Percentiles rank a stretch among this genome's conserved stretches.
Evolutionary conservation across 768 basidiomycete species (phyloP).

Genomic region (Baorangia bicolor): DNA sequence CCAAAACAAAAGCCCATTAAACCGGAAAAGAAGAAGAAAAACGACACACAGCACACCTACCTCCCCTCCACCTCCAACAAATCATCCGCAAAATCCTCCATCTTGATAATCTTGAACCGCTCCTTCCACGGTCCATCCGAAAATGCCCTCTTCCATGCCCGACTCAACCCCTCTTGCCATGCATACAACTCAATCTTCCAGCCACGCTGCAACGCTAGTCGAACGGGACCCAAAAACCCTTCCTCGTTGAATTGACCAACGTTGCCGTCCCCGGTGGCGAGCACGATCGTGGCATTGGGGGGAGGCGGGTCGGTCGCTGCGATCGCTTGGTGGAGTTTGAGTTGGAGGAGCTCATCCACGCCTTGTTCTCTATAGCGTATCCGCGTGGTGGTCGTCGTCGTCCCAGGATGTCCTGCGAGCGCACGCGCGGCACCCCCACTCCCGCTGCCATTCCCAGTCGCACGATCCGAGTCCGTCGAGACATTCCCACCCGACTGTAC

Average conservation of each 20-base stretch:
- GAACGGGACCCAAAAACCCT: slow-evolving; percentile 86
- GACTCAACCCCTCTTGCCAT: slow-evolving; percentile 83
- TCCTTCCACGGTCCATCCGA: slow-evolving; percentile 46
- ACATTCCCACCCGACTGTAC: slow-evolving; percentile 21
- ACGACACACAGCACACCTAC: slow-evolving; percentile 7
- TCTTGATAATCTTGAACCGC: slow-evolving; percentile 54
- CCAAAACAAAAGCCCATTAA: not conserved
- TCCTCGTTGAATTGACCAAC: slow-evolving; percentile 91
- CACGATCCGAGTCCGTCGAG: slow-evolving; percentile 29
- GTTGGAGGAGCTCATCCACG: slow-evolving; percentile 91
- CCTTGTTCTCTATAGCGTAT: slow-evolving; percentile 85
- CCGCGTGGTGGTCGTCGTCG: slow-evolving; percentile 32
- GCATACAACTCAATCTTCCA: slow-evolving; percentile 96
- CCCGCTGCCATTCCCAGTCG: not conserved
- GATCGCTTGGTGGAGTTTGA: slow-evolving; percentile 88
- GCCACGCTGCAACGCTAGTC: slow-evolving; percentile 81
- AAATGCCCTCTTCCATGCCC: slow-evolving; percentile 74
- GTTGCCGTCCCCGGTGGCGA: slow-evolving; percentile 94
- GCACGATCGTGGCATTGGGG: slow-evolving; percentile 72
- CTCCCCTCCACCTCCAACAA: slow-evolving; percentile 45
- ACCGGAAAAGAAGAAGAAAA: not conserved
- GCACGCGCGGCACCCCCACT: slow-evolving; percentile 11
- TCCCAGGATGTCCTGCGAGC: slow-evolving; percentile 16
- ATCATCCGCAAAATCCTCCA: slow-evolving; percentile 66
- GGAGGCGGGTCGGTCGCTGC: slow-evolving; percentile 67